These are phyloP conservation scores for Musa troglodytarum DNA, from an alignment of 176 grass and related monocot species.

Conservation along the genomic window DNA sequence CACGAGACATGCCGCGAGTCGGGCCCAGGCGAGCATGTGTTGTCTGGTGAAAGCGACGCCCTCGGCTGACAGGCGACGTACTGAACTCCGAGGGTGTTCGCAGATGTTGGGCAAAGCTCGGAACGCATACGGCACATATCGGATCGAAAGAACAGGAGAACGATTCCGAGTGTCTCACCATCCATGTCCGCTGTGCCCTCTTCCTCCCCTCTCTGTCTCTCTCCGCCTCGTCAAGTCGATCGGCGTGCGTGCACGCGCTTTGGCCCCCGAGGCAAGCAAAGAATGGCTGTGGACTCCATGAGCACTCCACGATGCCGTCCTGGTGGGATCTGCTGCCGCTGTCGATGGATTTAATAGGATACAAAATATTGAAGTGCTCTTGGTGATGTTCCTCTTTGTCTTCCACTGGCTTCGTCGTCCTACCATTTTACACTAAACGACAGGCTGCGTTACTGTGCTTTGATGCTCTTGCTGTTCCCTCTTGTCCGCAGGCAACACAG, in stretches of 20 bases:
- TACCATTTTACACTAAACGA: neutral
- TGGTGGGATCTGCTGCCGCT: neutral
- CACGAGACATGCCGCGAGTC: too few species aligned
- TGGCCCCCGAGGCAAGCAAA: neutral
- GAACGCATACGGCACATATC: too few species aligned
- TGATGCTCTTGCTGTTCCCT: neutral
- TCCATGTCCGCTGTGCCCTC: neutral
- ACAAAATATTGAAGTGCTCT: neutral
- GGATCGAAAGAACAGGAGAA: too few species aligned
- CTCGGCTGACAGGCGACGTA: too few species aligned
- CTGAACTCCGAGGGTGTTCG: too few species aligned
- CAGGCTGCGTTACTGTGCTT: neutral
- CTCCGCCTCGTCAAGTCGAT: neutral
- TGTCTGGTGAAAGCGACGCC: too few species aligned
- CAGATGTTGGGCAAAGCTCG: too few species aligned
- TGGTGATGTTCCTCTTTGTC: neutral
- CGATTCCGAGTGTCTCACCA: neutral
- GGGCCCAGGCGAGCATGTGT: too few species aligned
- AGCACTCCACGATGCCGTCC: neutral
- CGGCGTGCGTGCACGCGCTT: neutral
- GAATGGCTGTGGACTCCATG: neutral
- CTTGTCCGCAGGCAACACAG: neutral
- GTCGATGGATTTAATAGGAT: neutral
- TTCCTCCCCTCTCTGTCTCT: too few species aligned
- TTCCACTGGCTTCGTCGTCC: neutral